Evolutionary conservation across 176 grass and related monocot genomes (phyloP).

Genomic region (Pontederia crassipes): DNA sequence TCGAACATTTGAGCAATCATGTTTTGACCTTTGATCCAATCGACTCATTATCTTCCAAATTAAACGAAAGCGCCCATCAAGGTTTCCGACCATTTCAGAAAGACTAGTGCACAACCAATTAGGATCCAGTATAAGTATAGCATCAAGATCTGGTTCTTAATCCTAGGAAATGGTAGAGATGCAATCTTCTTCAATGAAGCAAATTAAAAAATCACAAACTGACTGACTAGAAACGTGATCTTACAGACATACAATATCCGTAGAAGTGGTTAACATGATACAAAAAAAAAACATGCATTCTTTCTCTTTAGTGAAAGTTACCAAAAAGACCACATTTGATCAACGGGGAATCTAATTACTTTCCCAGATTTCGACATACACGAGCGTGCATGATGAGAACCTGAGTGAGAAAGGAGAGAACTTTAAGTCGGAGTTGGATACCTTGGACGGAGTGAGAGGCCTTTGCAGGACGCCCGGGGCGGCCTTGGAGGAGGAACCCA

Average conservation of each 20-base stretch:
- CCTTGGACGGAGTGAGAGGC: conserved; percentile 47
- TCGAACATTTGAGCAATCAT: too few relatives aligned
- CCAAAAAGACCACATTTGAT: neutral
- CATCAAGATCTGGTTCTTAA: too few relatives aligned
- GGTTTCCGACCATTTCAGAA: neutral
- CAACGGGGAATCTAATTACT: neutral
- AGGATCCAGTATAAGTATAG: neutral
- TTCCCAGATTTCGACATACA: neutral
- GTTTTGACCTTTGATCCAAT: too few relatives aligned
- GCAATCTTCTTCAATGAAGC: too few relatives aligned
- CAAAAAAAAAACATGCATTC: neutral
- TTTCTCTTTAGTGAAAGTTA: neutral
- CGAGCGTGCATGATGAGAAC: neutral
- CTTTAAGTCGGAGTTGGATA: conserved; percentile 4
- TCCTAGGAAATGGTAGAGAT: too few relatives aligned
- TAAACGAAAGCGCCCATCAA: too few relatives aligned
- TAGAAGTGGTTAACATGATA: neutral
- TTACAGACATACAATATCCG: too few relatives aligned
- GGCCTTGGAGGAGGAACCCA: conserved; percentile 9
- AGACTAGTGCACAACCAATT: neutral
- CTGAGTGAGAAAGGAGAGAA: neutral
- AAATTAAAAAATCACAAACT: too few relatives aligned
- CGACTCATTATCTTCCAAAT: too few relatives aligned
- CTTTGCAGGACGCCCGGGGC: conserved; percentile 13
- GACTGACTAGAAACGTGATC: too few relatives aligned